phyloP scores from a whole-genome alignment of 1,284 basidiomycete genomes.

The Vanrija humicola region DNA sequence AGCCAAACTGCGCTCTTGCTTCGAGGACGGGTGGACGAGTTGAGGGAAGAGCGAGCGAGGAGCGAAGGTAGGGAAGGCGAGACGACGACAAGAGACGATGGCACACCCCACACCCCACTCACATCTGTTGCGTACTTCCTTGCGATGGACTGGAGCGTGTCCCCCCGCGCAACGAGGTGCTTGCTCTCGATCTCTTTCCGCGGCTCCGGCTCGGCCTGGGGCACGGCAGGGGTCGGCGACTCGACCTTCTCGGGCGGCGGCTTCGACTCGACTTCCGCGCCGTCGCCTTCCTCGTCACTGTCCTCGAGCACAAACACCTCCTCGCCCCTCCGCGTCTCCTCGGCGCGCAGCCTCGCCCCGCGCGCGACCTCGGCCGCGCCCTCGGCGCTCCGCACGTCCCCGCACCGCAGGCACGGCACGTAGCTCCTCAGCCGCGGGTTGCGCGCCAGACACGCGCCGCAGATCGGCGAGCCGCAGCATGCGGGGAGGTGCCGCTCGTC shows the following conservation, averaged over 20 bases:
- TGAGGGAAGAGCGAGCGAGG: slow-evolving; percentile 14
- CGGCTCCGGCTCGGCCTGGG: slow-evolving; percentile 12
- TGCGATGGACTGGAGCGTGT: slow-evolving; percentile 34
- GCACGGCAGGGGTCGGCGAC: neutral
- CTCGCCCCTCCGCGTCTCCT: neutral
- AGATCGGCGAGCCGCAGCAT: slow-evolving; percentile 40
- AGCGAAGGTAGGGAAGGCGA: no score
- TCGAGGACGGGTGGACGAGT: no score
- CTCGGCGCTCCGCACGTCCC: slow-evolving; percentile 22
- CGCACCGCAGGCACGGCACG: slow-evolving; percentile 41
- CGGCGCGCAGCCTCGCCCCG: neutral
- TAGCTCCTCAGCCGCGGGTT: slow-evolving; percentile 42
- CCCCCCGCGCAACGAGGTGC: slow-evolving; percentile 26
- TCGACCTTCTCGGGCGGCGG: neutral
- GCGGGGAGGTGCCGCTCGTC: slow-evolving; percentile 23
- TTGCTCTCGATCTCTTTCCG: slow-evolving; percentile 25
- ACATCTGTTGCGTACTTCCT: slow-evolving; percentile 37
- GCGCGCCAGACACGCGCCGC: slow-evolving; percentile 25
- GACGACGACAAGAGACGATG: no score
- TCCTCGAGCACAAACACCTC: slow-evolving; percentile 9
- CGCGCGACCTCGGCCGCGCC: neutral
- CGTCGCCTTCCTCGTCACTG: slow-evolving; percentile 8
- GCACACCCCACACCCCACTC: slow-evolving; percentile 16
- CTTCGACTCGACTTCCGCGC: neutral
- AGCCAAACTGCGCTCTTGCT: no score